Percentiles rank a stretch among this genome's conserved stretches.
phyloP scores from a whole-genome alignment of 768 basidiomycete genomes.

The Inosperma sp. region DNA sequence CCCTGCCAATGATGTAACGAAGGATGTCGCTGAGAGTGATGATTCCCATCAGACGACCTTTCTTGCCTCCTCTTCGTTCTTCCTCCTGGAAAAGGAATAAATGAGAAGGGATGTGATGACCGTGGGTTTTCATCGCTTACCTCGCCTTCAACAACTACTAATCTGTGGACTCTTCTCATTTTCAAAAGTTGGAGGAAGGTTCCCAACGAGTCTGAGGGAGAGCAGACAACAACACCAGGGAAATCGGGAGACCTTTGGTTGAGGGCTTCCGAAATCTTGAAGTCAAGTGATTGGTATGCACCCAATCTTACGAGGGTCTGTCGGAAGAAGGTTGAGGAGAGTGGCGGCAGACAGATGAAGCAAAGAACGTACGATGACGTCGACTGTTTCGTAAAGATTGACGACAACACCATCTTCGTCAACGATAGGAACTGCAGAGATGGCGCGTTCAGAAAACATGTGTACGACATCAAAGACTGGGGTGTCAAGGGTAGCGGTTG shows the following conservation, averaged over 20 bases:
- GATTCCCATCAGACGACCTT: constrained; percentile 78
- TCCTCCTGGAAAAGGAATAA: constrained; percentile 52
- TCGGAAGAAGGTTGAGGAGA: constrained; percentile 4
- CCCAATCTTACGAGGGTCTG: constrained; percentile 93
- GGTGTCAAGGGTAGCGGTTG: constrained; percentile 85
- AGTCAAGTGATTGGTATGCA: constrained; percentile 92
- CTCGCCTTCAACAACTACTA: constrained; percentile 94
- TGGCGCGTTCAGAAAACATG: constrained; percentile 93
- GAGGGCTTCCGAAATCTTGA: constrained; percentile 89
- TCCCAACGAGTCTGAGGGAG: constrained; percentile 85
- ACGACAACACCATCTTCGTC: constrained; percentile 90
- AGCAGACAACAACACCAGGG: constrained; percentile 94
- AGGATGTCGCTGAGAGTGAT: constrained; percentile 88
- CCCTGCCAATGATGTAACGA: constrained; percentile 71
- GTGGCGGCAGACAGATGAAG: neutral
- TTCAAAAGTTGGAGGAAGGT: constrained; percentile 89
- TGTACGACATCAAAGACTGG: constrained; percentile 98
- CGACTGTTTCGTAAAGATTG: constrained; percentile 97
- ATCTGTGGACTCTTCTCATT: constrained; percentile 87
- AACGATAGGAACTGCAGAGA: constrained; percentile 95
- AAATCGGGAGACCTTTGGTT: constrained; percentile 92
- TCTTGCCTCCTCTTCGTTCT: constrained; percentile 73
- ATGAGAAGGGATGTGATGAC: constrained; percentile 1
- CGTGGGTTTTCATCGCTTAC: constrained; percentile 38
- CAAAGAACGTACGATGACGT: constrained; percentile 79